Base-by-base conservation (phyloP, 345 rosid species). In the Salix udensis region DNA sequence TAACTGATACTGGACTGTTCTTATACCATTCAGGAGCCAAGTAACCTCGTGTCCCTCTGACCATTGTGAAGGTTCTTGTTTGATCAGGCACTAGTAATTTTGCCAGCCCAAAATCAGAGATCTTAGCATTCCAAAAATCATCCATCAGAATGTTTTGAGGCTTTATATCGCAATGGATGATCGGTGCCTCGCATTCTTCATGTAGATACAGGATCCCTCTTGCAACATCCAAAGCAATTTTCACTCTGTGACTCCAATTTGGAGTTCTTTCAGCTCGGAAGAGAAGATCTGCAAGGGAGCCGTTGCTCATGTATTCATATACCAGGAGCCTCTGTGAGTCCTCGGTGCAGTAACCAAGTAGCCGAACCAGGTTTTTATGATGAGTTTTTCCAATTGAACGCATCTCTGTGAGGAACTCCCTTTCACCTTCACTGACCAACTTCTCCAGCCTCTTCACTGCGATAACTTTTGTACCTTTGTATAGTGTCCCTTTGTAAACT, bases 1-100 rank as follows among this genome's bases (percentile, higher is more conserved):
- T 80, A 4, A 76, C 83, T 53, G 80, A 55, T 65, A 75, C 65
- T 14, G 82, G 78, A 5, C 31, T 14, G 2, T 61, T 79, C 58
- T 26, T 74, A 1, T 28, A 61, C 82, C 82, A 79, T 65, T 79
- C 82, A 19, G 82, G 82, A 19, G 78, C 48, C 42, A 74, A 31
- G 5, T 86, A 86, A 18, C 86, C 87, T 31, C 80, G 76, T 2
- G 84, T 84, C 21, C 87, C 89, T 70, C 83, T 72, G 3, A 80
- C 64, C 5, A 40, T 40, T 1, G 85, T 81, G 34, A 68, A 61
- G 34, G 81, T 72, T 16, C 64, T 76, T 11, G 77, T 77, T 71
- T 83, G 79, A 31, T 83, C 80, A 2, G 76, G 77, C 77, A 21
- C 62, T 19, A 83, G 13, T 52, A 80, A 16, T 68, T 83, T 83